Percentiles rank a stretch among this genome's conserved stretches.
Conservation (phyloP, 352 stramenopile species). For the Aphanomyces euteiches region DNA sequence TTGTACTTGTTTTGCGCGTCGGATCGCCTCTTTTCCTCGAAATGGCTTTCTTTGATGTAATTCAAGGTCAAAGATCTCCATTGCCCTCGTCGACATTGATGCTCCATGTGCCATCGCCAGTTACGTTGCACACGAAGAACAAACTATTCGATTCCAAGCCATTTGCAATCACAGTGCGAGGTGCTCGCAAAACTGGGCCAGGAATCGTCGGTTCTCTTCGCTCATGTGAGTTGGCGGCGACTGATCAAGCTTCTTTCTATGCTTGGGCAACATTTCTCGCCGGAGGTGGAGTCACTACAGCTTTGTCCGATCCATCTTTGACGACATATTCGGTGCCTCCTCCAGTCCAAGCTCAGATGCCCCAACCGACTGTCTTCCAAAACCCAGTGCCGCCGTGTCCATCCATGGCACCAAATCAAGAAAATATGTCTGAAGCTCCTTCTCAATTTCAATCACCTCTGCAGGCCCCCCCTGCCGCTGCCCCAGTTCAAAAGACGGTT, state of each 20-base stretch:
- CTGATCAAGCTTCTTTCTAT: neutral
- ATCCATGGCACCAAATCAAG: neutral
- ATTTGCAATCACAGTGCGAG: neutral
- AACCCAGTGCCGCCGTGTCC: neutral
- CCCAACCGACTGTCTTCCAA: neutral
- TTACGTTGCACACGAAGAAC: neutral
- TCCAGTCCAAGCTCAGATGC: neutral
- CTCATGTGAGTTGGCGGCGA: neutral
- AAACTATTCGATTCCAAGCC: conserved; percentile 9
- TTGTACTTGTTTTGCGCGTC: conserved; percentile 6
- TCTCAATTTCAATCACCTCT: too few species aligned
- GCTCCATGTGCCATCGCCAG: neutral
- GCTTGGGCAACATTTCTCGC: conserved; percentile 10
- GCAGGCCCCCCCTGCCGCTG: neutral
- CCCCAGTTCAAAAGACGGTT: neutral
- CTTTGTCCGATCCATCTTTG: neutral
- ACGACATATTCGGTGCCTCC: too few species aligned
- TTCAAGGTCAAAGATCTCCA: conserved; percentile 8
- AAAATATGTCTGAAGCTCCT: neutral
- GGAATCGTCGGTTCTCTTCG: conserved; percentile 1
- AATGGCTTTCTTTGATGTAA: conserved; percentile 16
- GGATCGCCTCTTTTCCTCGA: conserved; percentile 19
- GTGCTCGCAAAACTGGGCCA: conserved; percentile 1
- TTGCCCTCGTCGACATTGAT: neutral
- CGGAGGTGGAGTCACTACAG: neutral